These are phyloP conservation scores for Fusarium incarnatum DNA, from an alignment of 2,329 filamentous ascomycete genomes.

Conservation along the genomic window DNA sequence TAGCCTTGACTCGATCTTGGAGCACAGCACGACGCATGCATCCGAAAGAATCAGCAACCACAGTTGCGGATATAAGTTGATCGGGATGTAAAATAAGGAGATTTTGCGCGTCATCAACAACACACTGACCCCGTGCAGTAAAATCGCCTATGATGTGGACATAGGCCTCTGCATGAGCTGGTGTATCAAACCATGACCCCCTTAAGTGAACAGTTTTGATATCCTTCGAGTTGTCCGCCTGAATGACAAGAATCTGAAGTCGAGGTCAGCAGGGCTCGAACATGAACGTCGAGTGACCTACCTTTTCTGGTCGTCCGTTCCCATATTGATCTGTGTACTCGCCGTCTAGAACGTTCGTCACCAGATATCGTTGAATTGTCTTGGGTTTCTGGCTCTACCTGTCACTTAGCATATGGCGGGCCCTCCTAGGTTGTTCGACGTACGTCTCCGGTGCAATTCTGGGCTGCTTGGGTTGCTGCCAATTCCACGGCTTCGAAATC, in stretches of 20 bases:
- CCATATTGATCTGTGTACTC: constrained; percentile 74
- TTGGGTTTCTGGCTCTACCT: constrained; percentile 75
- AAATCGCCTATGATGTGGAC: constrained; percentile 90
- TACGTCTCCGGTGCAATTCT: constrained; percentile 54
- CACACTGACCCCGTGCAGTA: constrained; percentile 74
- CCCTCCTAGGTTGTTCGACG: constrained; percentile 47
- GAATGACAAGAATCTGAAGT: constrained; percentile 79
- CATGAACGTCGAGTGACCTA: constrained; percentile 53
- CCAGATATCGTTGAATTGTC: constrained; percentile 87
- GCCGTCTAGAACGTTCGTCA: constrained; percentile 78
- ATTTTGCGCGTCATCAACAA: constrained; percentile 84
- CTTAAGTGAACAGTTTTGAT: constrained; percentile 79
- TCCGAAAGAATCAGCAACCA: constrained; percentile 94
- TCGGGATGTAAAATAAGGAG: constrained; percentile 95
- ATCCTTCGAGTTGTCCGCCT: constrained; percentile 77
- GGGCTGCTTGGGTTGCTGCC: constrained; percentile 75
- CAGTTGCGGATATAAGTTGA: constrained; percentile 93
- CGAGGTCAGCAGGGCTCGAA: constrained; percentile 30
- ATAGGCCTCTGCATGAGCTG: constrained; percentile 78
- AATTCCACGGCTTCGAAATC: constrained; percentile 83
- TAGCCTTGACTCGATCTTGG: constrained; percentile 94
- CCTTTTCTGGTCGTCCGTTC: constrained; percentile 75
- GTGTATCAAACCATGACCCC: constrained; percentile 87
- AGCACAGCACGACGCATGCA: constrained; percentile 92
- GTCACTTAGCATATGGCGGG: constrained; percentile 69